Conservation (phyloP, 768 basidiomycete species). For the Termitomyces sp. region DNA sequence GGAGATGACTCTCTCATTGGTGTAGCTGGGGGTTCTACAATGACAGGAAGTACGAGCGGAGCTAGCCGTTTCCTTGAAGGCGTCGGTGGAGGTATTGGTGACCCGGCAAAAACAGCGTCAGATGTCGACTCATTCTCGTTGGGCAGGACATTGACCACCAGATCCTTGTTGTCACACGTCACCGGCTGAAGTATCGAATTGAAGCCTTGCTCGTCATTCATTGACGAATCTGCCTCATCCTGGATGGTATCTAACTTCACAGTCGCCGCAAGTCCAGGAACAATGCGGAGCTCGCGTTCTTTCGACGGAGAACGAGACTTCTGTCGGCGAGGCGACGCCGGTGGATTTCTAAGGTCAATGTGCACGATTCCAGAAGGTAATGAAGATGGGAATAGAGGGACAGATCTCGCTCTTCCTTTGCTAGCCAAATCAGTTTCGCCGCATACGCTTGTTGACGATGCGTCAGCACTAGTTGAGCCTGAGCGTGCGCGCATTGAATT, state of each 20-base stretch:
- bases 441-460: slow-evolving; percentile 17
- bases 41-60: slow-evolving; percentile 1
- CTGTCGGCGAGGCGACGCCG: slow-evolving; percentile 33
- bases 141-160: neutral
- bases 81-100: neutral
- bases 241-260: slow-evolving; percentile 14
- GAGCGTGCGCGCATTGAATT: slow-evolving; percentile 22
- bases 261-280: slow-evolving; percentile 13
- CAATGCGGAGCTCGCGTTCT: slow-evolving; percentile 27
- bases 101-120: neutral
- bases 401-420: slow-evolving; percentile 39
- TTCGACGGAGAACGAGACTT: slow-evolving; percentile 42
- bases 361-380: slow-evolving; percentile 21
- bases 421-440: slow-evolving; percentile 11
- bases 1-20: slow-evolving; percentile 18
- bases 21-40: slow-evolving; percentile 18
- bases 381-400: slow-evolving; percentile 34
- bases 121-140: neutral
- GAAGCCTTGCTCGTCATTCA: slow-evolving; percentile 20
- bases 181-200: slow-evolving; percentile 9
- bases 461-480: slow-evolving; percentile 13
- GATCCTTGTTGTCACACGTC: neutral
- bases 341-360: slow-evolving; percentile 40
- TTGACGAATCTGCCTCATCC: slow-evolving; percentile 18
- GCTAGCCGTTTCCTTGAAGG: neutral